Base-by-base conservation (phyloP, 2,329 filamentous ascomycete genomes). In the Cladophialophora yegresii region DNA sequence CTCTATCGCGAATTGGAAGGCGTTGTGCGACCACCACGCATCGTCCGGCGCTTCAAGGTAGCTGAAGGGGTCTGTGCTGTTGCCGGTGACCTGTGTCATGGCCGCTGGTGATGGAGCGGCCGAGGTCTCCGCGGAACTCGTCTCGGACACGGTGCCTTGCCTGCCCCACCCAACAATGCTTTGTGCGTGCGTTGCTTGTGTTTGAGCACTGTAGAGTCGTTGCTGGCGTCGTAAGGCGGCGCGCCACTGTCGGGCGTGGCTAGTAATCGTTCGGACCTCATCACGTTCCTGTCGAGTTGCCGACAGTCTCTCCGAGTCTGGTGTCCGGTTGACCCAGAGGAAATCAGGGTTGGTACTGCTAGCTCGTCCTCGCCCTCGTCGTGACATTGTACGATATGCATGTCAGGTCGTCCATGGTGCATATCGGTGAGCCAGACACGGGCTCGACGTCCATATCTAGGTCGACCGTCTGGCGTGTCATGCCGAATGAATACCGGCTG, bases 291-390 rank as follows among this genome's bases (percentile, higher is more conserved):
- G 63, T 60, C 66, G 60, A 22, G 59, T 67, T 7, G 66, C 57
- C 10, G 63, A 63, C 26, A 67, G 54, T 22, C 55, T 60, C 12
- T 65, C 66, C 10, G 66, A 67, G 20, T 65, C 66, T 43, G 66
- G 63, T 13, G 59, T 63, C n/a, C 66, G 60, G 40, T 67, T 67
- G 33, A 67, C 61, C 66, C 66, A 67, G 54, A 67, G 66, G 40
- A 67, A 67, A 36, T 67, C 66, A 23, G 63, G 66, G 54, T 54
- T 60, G 51, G 30, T 61, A 33, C 45, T 26, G 22, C 49, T 53
- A 10, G 58, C 43, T 43, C 50, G 47, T 49, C 55, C 61, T 33
- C 61, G 56, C 43, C 55, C 61, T 51, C 59, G 62, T 45, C 65
- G 36, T 51, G 65, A 56, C 65, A 64, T 64, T 28, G 65, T 55